A percentile compares a stretch with the other conserved stretches of the same genome.
These are phyloP conservation scores for Kodamaea sagamina DNA, from an alignment of 805 yeast species.

Conservation along the genomic window DNA sequence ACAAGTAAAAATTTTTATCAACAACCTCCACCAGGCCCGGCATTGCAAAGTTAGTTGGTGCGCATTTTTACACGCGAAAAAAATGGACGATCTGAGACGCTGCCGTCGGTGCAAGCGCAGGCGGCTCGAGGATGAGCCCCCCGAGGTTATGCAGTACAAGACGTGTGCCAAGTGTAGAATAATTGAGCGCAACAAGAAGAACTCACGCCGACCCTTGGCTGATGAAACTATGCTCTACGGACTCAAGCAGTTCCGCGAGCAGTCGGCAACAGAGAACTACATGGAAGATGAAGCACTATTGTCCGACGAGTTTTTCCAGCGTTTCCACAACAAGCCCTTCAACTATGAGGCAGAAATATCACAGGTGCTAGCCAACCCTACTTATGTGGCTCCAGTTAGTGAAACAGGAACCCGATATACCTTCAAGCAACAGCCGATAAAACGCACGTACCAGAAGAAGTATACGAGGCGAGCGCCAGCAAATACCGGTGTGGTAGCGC, in stretches of 20 bases:
- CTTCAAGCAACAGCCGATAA: conserved; percentile 7
- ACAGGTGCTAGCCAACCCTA: conserved; percentile 15
- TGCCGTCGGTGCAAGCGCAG: conserved; percentile 61
- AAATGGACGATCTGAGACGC: conserved; percentile 25
- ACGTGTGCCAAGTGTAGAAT: conserved; percentile 61
- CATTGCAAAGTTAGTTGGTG: background rate
- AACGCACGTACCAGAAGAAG: conserved; percentile 8
- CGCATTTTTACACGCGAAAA: conserved; percentile 4
- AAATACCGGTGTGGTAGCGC: background rate
- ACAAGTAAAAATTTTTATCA: conserved; percentile 5
- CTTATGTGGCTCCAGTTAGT: conserved; percentile 14
- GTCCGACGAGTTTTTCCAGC: conserved; percentile 24
- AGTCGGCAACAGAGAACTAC: conserved; percentile 31
- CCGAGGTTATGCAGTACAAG: conserved; percentile 56
- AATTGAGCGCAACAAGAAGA: conserved; percentile 49
- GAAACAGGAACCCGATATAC: conserved; percentile 3
- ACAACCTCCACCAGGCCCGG: conserved; percentile 6
- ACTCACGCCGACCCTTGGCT: conserved; percentile 46
- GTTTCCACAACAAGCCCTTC: conserved; percentile 18
- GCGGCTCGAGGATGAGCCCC: conserved; percentile 56
- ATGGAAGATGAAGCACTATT: conserved; percentile 33
- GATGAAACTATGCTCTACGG: conserved; percentile 50
- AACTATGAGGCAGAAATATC: conserved; percentile 18
- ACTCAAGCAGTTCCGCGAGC: conserved; percentile 46
- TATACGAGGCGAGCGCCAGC: background rate